Conservation (phyloP, 2,329 filamentous ascomycete genomes). For the Fusarium phyllophilum region DNA sequence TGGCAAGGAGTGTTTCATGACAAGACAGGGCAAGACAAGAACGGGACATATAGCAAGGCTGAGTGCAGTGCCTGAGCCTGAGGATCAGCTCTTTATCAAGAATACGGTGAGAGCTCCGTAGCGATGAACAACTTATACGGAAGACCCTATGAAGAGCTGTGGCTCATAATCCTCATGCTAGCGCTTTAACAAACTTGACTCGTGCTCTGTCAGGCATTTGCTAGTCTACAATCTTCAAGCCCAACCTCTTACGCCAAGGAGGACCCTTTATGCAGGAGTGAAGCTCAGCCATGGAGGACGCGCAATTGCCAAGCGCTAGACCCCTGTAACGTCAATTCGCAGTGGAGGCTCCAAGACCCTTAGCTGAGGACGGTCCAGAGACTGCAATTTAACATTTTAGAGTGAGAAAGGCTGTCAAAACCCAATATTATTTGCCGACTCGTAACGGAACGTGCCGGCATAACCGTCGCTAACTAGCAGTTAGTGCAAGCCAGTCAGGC, state of each 20-base stretch:
- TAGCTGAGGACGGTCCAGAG: not conserved
- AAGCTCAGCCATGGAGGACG: conserved; percentile 33
- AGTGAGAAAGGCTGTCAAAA: not conserved
- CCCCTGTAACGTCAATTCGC: not conserved
- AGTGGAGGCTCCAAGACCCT: conserved; percentile 18
- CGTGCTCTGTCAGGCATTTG: not conserved
- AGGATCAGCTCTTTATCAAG: not conserved
- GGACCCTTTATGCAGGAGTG: conserved; percentile 23
- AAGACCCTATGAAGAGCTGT: not conserved
- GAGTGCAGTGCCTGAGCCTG: not conserved
- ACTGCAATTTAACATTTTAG: not conserved
- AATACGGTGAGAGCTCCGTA: not conserved
- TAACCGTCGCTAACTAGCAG: not conserved
- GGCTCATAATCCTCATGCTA: not conserved
- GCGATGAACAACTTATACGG: not conserved
- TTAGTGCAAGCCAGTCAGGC: not conserved
- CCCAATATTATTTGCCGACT: not conserved
- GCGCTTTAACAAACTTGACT: not conserved
- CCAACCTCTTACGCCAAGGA: conserved; percentile 2
- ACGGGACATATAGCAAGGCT: not conserved
- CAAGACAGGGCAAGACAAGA: not conserved
- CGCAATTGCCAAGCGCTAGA: conserved; percentile 26
- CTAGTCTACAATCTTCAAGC: not conserved
- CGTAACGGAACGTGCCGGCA: conserved; percentile 3
- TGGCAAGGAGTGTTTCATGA: not conserved